Conservation (phyloP, 371 early-diverging fungal genomes). For the Synchytrium microbalum region DNA sequence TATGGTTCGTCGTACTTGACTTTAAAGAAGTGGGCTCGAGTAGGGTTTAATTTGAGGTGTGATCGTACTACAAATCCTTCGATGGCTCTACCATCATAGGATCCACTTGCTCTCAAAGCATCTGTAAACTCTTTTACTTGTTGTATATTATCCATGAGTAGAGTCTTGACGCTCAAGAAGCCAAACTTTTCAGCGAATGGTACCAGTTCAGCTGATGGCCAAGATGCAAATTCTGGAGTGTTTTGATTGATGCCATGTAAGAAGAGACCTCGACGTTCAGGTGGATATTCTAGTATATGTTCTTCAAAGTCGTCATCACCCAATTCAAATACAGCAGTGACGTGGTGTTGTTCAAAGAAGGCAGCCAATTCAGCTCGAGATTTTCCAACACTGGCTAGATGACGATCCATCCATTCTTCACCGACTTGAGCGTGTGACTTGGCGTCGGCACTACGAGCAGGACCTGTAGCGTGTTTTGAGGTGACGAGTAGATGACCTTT, state of each 20-base stretch:
- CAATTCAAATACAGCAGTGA: slow-evolving; percentile 81
- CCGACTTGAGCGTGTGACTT: slow-evolving; percentile 62
- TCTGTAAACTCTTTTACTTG: slow-evolving; percentile 63
- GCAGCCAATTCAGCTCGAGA: slow-evolving; percentile 58
- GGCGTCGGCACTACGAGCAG: slow-evolving; percentile 10
- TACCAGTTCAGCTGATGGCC: slow-evolving; percentile 47
- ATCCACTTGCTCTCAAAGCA: slow-evolving; percentile 49
- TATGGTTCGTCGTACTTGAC: slow-evolving; percentile 90
- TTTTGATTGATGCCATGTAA: slow-evolving; percentile 90
- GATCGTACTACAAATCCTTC: slow-evolving; percentile 91
- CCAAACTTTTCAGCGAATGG: slow-evolving; percentile 69
- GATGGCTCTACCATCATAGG: slow-evolving; percentile 56
- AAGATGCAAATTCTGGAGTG: slow-evolving; percentile 56
- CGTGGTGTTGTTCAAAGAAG: slow-evolving; percentile 59
- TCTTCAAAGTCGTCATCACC: slow-evolving; percentile 90
- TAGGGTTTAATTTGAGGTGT: slow-evolving; percentile 34
- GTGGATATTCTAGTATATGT: slow-evolving; percentile 79
- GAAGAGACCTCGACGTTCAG: slow-evolving; percentile 72
- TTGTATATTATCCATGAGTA: neutral
- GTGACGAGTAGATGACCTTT: slow-evolving; percentile 68
- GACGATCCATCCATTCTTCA: slow-evolving; percentile 66
- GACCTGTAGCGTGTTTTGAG: slow-evolving; percentile 65
- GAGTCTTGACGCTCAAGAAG: slow-evolving; percentile 43
- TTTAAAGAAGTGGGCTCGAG: slow-evolving; percentile 68
- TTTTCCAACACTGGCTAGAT: slow-evolving; percentile 46